Evolutionary conservation across 2,329 filamentous ascomycete genomes (phyloP).

Genomic region (Chrysoporthe austroafricana): DNA sequence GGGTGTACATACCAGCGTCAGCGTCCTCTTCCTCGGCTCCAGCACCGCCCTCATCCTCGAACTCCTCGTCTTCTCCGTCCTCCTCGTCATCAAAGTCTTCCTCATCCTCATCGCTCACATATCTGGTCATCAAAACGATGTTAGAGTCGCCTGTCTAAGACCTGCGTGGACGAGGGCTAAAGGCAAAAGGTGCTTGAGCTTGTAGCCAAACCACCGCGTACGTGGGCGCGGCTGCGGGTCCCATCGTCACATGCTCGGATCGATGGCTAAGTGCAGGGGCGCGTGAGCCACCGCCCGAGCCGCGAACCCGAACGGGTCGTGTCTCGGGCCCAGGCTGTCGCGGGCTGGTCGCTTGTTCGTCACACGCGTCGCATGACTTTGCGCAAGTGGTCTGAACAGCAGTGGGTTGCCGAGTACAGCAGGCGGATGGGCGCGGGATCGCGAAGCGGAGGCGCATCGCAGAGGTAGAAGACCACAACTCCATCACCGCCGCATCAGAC

Average conservation of each 20-base stretch:
- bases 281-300: background rate
- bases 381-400: background rate
- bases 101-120: constrained; percentile 44
- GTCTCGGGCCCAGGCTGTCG: background rate
- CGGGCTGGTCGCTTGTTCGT: background rate
- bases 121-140: constrained; percentile 9
- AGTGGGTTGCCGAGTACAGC: background rate
- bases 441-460: constrained; percentile 1
- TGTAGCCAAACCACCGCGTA: background rate
- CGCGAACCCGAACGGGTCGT: background rate
- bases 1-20: constrained; percentile 40
- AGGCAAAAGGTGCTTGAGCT: background rate
- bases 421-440: constrained; percentile 1
- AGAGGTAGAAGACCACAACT: constrained; percentile 18
- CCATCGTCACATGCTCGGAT: background rate
- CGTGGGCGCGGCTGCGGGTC: background rate
- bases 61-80: constrained; percentile 45
- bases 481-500: constrained; percentile 25
- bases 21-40: constrained; percentile 36
- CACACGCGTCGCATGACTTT: constrained; percentile 11
- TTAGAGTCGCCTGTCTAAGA: background rate
- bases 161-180: background rate
- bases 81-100: constrained; percentile 45
- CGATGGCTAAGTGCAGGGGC: background rate
- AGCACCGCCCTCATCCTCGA: constrained; percentile 42